Conservation (phyloP, 202 grass and related monocot species). For the Panicum virgatum region DNA sequence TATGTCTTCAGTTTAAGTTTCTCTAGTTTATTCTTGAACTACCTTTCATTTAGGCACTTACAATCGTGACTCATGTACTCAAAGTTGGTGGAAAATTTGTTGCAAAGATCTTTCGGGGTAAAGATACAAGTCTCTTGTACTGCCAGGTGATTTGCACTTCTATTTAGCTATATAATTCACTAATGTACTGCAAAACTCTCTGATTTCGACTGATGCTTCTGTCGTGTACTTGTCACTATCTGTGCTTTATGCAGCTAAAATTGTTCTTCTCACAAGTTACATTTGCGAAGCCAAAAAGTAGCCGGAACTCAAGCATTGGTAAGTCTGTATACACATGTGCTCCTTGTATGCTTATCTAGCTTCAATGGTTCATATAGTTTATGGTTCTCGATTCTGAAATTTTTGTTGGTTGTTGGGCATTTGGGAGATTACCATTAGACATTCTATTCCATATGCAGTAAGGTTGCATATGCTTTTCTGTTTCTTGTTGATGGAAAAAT, state of each 20-base stretch:
- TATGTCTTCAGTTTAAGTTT: background rate
- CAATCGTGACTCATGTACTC: slow-evolving; percentile 91
- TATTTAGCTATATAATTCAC: background rate
- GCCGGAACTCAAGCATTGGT: slow-evolving; percentile 98
- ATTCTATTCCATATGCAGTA: background rate
- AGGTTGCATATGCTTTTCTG: background rate
- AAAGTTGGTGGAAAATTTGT: slow-evolving; percentile 94
- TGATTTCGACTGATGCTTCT: background rate
- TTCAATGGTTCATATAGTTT: background rate
- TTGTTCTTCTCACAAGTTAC: slow-evolving; percentile 94
- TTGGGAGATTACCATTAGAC: background rate
- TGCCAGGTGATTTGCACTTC: slow-evolving; percentile 60
- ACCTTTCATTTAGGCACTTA: slow-evolving; percentile 68
- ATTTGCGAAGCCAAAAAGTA: slow-evolving; percentile 94
- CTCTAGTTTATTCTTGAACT: slow-evolving; percentile 27
- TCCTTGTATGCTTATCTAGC: background rate
- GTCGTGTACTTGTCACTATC: background rate
- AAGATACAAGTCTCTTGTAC: slow-evolving; percentile 97
- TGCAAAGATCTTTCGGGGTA: slow-evolving; percentile 93
- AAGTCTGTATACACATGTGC: slow-evolving; percentile 10
- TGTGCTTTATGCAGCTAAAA: slow-evolving; percentile 60
- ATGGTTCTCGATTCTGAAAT: background rate
- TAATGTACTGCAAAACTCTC: background rate
- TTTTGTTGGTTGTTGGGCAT: background rate
- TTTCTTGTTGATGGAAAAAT: background rate